Base-by-base conservation (phyloP, 1,284 basidiomycete species). In the Malassezia equina region DNA sequence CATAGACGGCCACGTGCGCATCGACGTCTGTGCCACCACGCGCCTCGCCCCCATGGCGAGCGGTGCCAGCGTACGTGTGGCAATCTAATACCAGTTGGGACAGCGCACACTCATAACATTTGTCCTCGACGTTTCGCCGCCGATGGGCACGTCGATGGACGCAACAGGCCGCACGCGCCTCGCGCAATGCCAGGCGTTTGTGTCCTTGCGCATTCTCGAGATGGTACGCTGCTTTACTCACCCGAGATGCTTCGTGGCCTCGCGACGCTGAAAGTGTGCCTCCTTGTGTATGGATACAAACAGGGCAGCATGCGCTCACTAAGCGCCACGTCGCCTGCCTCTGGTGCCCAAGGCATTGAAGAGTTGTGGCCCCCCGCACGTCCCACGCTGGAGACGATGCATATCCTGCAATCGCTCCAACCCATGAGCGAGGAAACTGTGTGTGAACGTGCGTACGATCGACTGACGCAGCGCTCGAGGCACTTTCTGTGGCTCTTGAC, bases 21-120 rank as follows among this genome's bases (percentile, higher is more conserved):
- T 31, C 29, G 34, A 15, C n/a, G n/a, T n/a, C n/a, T n/a, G n/a
- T n/a, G n/a, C n/a, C n/a, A n/a, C n/a, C n/a, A n/a, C n/a, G n/a
- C n/a, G 7, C 11, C 32, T n/a, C 15, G 28, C 19, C 28, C 17
- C 25, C 23, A 45, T 45, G 43, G 23, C 41, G 41, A n/a, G 24
- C 4, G 41, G 41, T 24, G 41, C 41, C 6, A 43, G 41, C 13
- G 41, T 27, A 40, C 39, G 39, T 40, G 21, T 17, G n/a, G 25
- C 46, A n/a, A 13, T 15, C 32, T 33, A n/a, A 33, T n/a, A n/a
- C 32, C 32, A 48, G 46, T n/a, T 46, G 19, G 21, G 13, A 7
- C 54, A 42, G 48, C 54, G 54, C 7, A 56, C 54, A 31, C 54
- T 56, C 15, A 39, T 51, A 3, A 32, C 54, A 13, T 56, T 56